A percentile compares a stretch with the other conserved stretches of the same genome.
These are phyloP conservation scores for Flaveria trinervia DNA, from an alignment of 129 eudicot genomes.

Conservation along the genomic window DNA sequence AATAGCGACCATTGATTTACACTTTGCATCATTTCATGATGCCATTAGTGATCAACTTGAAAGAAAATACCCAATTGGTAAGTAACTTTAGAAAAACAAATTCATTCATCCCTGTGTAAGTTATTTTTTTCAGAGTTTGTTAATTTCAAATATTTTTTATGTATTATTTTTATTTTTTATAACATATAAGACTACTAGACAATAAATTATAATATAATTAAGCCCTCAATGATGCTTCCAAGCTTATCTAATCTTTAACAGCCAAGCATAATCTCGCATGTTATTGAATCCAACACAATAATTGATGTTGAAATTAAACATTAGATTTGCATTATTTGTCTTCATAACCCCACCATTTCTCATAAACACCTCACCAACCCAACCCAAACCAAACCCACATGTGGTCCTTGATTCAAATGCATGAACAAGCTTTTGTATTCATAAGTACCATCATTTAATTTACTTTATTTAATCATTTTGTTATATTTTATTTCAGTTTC, in stretches of 20 bases:
- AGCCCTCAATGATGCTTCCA: background rate
- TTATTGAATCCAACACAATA: constrained; percentile 22
- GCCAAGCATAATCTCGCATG: constrained; percentile 33
- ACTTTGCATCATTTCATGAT: too few species aligned
- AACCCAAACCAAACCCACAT: constrained; percentile 25
- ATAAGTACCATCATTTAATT: background rate
- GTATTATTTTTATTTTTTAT: background rate
- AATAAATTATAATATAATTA: background rate
- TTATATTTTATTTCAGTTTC: background rate
- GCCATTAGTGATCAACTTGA: too few species aligned
- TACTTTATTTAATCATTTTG: background rate
- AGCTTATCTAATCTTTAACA: constrained; percentile 23
- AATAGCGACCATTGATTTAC: too few species aligned
- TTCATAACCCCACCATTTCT: constrained; percentile 33
- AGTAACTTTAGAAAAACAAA: too few species aligned
- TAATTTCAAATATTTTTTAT: too few species aligned
- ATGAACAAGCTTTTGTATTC: constrained; percentile 32
- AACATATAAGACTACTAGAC: background rate
- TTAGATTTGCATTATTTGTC: constrained; percentile 31
- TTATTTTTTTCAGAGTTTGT: too few species aligned
- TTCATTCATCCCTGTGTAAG: too few species aligned
- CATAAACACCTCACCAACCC: constrained; percentile 28
- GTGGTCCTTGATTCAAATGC: constrained; percentile 37
- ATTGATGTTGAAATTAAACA: constrained; percentile 22
- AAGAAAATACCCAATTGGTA: too few species aligned